A percentile compares a stretch with the other conserved stretches of the same genome.
Conservation (phyloP, 345 rosid genomes). For the Dipteronia dyeriana region DNA sequence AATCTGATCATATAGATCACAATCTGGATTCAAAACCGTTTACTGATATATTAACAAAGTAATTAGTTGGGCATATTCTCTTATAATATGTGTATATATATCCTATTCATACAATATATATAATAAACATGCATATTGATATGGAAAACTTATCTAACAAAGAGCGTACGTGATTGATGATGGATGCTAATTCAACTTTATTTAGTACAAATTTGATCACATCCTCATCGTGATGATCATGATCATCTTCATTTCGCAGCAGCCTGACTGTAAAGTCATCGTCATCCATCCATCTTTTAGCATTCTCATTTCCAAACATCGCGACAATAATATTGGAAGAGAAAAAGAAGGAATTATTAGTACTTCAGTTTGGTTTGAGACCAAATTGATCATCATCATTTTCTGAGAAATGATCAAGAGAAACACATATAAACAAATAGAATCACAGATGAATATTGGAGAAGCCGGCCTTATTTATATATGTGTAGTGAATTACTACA, state of each 20-base stretch:
- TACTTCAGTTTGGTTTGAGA: background rate
- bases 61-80: constrained; percentile 1
- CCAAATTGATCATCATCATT: background rate
- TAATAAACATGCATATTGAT: background rate
- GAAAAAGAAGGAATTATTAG: background rate
- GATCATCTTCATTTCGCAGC: background rate
- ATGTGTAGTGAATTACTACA: background rate
- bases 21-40: background rate
- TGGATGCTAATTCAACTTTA: background rate
- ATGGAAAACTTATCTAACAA: background rate
- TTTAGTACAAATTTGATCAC: background rate
- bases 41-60: background rate
- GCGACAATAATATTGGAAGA: background rate
- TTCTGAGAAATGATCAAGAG: background rate
- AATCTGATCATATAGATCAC: background rate
- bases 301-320: background rate
- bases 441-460: background rate
- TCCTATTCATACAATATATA: background rate
- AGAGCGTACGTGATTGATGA: background rate
- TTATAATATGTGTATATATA: background rate
- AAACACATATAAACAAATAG: background rate
- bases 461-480: background rate
- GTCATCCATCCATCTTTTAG: background rate
- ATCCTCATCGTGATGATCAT: background rate
- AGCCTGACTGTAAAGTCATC: background rate